phyloP scores from a whole-genome alignment of 495 filamentous ascomycete species.

The Penicillium arizonense region DNA sequence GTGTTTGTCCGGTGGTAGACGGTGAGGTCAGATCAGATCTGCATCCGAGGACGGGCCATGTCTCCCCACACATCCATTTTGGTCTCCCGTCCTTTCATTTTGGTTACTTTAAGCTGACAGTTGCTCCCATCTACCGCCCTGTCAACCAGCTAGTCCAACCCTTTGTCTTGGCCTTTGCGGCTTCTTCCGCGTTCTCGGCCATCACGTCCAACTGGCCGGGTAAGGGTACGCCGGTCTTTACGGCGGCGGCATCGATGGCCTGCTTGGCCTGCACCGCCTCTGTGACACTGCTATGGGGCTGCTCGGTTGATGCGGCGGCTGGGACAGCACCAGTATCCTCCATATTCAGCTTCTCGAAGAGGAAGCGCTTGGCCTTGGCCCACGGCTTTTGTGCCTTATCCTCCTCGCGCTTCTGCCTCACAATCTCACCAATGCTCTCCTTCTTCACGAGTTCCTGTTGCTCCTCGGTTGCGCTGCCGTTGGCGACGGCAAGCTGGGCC shows the following conservation, averaged over 20 bases:
- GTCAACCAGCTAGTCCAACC: conserved; percentile 48
- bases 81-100: conserved; percentile 3
- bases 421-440: conserved; percentile 53
- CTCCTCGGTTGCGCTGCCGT: conserved; percentile 57
- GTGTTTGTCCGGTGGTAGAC: neutral
- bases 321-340: conserved; percentile 35
- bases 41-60: neutral
- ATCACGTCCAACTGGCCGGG: conserved; percentile 42
- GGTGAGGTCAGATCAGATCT: neutral
- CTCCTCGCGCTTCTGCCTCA: conserved; percentile 44
- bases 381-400: conserved; percentile 43
- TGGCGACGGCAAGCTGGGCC: conserved; percentile 59
- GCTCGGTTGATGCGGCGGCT: conserved; percentile 5
- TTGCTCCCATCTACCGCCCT: conserved; percentile 28
- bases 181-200: conserved; percentile 40
- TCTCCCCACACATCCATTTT: neutral
- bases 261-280: conserved; percentile 43
- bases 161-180: conserved; percentile 36
- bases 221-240: conserved; percentile 14
- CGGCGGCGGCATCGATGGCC: conserved; percentile 17
- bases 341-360: conserved; percentile 48
- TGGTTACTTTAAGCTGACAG: neutral
- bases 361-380: conserved; percentile 42
- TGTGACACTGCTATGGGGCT: conserved; percentile 27
- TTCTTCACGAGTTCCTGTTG: conserved; percentile 54